phyloP scores from a whole-genome alignment of 345 rosid species.

The Brassica nigra region DNA sequence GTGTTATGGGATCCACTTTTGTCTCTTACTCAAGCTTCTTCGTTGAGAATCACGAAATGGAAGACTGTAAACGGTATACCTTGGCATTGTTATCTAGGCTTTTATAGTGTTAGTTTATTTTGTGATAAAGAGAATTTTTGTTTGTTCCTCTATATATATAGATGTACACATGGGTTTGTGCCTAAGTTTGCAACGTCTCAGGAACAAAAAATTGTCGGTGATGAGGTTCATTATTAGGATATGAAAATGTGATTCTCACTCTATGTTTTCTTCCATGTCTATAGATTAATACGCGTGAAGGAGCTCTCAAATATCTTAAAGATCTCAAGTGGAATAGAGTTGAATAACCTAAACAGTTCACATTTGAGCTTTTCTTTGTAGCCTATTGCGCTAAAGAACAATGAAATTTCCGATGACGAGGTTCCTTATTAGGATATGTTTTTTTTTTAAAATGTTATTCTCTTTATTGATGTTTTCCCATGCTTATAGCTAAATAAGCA shows the following conservation, averaged over 20 bases:
- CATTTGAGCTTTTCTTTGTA: background rate
- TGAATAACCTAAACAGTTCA: background rate
- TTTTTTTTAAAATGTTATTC: too few species aligned
- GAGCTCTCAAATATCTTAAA: background rate
- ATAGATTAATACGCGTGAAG: background rate
- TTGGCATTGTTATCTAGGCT: background rate
- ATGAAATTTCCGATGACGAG: background rate
- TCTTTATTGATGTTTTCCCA: too few species aligned
- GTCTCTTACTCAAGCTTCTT: background rate
- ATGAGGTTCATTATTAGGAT: background rate
- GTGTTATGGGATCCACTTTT: too few species aligned
- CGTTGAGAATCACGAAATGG: background rate
- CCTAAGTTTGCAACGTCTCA: background rate
- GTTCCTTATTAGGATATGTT: background rate
- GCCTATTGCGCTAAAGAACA: background rate
- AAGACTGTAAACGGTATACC: background rate
- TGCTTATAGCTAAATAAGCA: too few species aligned
- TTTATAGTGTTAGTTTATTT: background rate
- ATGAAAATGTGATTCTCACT: background rate
- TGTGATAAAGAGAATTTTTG: background rate
- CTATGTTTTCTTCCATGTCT: background rate
- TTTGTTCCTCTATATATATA: background rate
- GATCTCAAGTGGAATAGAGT: background rate
- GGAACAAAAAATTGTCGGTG: background rate
- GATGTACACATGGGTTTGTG: background rate